Percentiles rank a stretch among this genome's conserved stretches.
These are phyloP conservation scores for Perkinsus olseni DNA, from an alignment of 169 alveolate genomes.

Conservation along the genomic window DNA sequence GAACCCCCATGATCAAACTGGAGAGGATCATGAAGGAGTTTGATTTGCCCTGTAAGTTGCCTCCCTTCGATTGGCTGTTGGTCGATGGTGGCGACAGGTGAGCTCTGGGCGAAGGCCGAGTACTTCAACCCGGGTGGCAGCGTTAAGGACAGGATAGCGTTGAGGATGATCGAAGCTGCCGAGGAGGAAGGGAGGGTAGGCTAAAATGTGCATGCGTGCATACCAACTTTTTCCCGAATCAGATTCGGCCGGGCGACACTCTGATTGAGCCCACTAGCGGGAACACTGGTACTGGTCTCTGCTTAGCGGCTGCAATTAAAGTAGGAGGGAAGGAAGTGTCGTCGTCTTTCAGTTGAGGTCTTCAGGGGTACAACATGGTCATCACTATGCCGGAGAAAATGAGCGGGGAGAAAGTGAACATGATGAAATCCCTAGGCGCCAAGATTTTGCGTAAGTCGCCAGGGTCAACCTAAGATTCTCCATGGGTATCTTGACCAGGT, in stretches of 20 bases:
- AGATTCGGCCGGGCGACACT: slow-evolving; percentile 33
- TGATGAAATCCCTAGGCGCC: slow-evolving; percentile 64
- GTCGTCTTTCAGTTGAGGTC: neutral
- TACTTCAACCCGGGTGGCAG: neutral
- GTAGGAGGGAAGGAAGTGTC: neutral
- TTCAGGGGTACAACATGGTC: slow-evolving; percentile 54
- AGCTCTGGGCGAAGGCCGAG: neutral
- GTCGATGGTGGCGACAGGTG: neutral
- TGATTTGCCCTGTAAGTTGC: neutral
- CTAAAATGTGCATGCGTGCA: neutral
- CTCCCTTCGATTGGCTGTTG: no score
- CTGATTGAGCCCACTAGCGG: slow-evolving; percentile 74
- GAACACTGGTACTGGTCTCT: slow-evolving; percentile 72
- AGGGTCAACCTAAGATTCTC: neutral
- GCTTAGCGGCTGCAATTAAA: slow-evolving; percentile 62
- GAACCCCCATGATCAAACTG: neutral
- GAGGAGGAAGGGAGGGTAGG: slow-evolving; percentile 53
- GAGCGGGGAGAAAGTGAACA: slow-evolving; percentile 62
- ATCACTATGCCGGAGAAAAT: slow-evolving; percentile 68
- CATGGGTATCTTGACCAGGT: slow-evolving; percentile 8
- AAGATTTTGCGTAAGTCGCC: slow-evolving; percentile 29
- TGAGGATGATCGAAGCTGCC: slow-evolving; percentile 67
- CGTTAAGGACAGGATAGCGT: slow-evolving; percentile 47
- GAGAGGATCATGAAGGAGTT: neutral
- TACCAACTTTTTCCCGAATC: neutral